Conservation (phyloP, 805 yeast genomes). For the Debaryomyces tyrocola region DNA sequence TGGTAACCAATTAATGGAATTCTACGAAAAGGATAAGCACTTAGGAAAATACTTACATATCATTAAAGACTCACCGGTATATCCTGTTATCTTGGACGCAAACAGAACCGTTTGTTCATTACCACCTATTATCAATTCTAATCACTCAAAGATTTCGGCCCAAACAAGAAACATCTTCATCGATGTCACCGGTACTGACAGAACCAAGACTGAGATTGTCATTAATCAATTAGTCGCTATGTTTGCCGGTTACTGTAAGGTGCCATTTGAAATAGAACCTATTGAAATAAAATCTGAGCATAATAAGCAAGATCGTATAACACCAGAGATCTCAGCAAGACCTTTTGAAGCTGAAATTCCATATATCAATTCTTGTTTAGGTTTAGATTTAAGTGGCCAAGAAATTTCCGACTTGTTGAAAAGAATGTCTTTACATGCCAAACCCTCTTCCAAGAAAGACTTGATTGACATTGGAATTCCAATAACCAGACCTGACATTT, state of each 20-base stretch:
- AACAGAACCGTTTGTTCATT: constrained; percentile 78
- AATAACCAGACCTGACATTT: constrained; percentile 90
- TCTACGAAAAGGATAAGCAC: constrained; percentile 88
- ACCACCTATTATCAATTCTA: constrained; percentile 96
- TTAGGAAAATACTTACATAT: constrained; percentile 86
- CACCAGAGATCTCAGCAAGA: constrained; percentile 74
- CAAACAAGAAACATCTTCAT: constrained; percentile 86
- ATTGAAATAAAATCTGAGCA: constrained; percentile 81
- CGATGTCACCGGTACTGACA: constrained; percentile 94
- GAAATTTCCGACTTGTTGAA: constrained; percentile 67
- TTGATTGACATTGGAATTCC: constrained; percentile 74
- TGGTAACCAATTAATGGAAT: constrained; percentile 81
- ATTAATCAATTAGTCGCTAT: constrained; percentile 90
- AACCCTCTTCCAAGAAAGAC: constrained; percentile 49
- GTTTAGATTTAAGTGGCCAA: constrained; percentile 67
- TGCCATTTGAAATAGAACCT: constrained; percentile 87
- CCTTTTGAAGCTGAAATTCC: constrained; percentile 68
- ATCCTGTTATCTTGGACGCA: constrained; percentile 85
- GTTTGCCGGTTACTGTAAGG: constrained; percentile 86
- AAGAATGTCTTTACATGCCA: constrained; percentile 79
- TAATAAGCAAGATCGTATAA: constrained; percentile 69
- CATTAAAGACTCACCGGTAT: constrained; percentile 83
- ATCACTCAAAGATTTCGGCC: constrained; percentile 82
- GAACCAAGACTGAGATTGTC: constrained; percentile 90
- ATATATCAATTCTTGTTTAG: constrained; percentile 91